phyloP scores from a whole-genome alignment of 768 basidiomycete species.

The Solioccasus polychromus region DNA sequence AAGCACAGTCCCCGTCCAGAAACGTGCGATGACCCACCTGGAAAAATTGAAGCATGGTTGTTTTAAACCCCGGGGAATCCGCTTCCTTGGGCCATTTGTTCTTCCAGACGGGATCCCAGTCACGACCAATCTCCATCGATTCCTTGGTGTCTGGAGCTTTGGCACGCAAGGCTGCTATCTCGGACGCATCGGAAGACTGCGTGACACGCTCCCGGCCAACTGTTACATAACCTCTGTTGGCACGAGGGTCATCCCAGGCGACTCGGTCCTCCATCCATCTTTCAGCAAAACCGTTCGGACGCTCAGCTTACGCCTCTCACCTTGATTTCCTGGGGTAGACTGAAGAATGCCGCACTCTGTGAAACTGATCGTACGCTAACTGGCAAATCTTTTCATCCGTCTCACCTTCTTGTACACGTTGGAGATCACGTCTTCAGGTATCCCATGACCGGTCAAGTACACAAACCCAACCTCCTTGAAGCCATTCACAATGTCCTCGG shows the following conservation, averaged over 20 bases:
- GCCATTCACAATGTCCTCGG: conserved; percentile 66
- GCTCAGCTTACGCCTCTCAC: conserved; percentile 25
- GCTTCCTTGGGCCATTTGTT: conserved; percentile 76
- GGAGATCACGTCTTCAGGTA: conserved; percentile 53
- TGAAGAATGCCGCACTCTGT: conserved; percentile 78
- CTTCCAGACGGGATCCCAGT: conserved; percentile 74
- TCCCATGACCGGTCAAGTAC: conserved; percentile 73
- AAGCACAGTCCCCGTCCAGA: not conserved
- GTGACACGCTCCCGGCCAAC: conserved; percentile 83
- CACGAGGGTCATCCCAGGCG: conserved; percentile 81
- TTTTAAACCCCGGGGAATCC: conserved; percentile 64
- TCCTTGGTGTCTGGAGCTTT: conserved; percentile 83
- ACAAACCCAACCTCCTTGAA: conserved; percentile 82
- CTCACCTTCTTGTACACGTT: conserved; percentile 64
- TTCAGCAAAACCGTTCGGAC: not conserved
- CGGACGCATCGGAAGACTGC: conserved; percentile 62
- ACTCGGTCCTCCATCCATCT: conserved; percentile 46
- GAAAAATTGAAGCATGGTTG: conserved; percentile 74
- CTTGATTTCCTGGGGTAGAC: conserved; percentile 59
- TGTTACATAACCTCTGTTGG: conserved; percentile 81
- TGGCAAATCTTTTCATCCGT: conserved; percentile 2
- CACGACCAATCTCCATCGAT: conserved; percentile 85
- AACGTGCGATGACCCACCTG: conserved; percentile 39
- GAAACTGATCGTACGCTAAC: not conserved
- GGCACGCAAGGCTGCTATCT: conserved; percentile 71